A percentile compares a stretch with the other conserved stretches of the same genome.
phyloP scores from a whole-genome alignment of 2,329 filamentous ascomycete species.

The Aotearoamyces nothofagi region DNA sequence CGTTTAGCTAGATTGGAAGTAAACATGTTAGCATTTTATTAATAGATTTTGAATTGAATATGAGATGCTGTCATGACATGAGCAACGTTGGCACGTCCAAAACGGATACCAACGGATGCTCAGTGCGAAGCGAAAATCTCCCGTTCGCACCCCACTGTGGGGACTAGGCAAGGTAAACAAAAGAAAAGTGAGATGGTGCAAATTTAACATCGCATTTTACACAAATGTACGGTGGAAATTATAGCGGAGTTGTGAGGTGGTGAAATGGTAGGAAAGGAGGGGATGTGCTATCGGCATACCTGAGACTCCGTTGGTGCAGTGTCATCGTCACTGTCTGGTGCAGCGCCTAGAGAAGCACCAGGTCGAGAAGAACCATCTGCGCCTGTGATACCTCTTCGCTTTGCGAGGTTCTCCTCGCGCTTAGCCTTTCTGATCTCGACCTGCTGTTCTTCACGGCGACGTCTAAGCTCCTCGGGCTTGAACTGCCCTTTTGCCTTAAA shows the following conservation, averaged over 20 bases:
- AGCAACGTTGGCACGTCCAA: no score
- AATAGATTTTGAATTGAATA: no score
- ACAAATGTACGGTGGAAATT: no score
- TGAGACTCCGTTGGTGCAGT: constrained; percentile 88
- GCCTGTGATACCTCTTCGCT: constrained; percentile 84
- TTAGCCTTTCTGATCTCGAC: constrained; percentile 98
- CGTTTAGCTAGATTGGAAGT: constrained; percentile 55
- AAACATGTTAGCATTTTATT: constrained; percentile 8
- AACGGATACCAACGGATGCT: no score
- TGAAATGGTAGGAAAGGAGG: no score
- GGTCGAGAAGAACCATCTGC: constrained; percentile 55
- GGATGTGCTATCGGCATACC: constrained; percentile 41
- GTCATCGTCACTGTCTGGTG: constrained; percentile 95
- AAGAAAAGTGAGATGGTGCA: no score
- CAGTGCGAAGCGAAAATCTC: no score
- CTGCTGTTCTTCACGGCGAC: constrained; percentile 96
- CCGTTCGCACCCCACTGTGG: no score
- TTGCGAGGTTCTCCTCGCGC: constrained; percentile 97
- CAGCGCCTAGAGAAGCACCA: constrained; percentile 71
- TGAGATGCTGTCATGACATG: no score
- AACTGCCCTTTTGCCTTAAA: constrained; percentile 99
- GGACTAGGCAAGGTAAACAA: no score
- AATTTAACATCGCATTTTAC: no score
- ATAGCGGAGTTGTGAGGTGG: no score
- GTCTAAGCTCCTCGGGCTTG: constrained; percentile 96